Evolutionary conservation across 2,329 filamentous ascomycete species (phyloP).

Genomic region (Rhinocladiella mackenziei): DNA sequence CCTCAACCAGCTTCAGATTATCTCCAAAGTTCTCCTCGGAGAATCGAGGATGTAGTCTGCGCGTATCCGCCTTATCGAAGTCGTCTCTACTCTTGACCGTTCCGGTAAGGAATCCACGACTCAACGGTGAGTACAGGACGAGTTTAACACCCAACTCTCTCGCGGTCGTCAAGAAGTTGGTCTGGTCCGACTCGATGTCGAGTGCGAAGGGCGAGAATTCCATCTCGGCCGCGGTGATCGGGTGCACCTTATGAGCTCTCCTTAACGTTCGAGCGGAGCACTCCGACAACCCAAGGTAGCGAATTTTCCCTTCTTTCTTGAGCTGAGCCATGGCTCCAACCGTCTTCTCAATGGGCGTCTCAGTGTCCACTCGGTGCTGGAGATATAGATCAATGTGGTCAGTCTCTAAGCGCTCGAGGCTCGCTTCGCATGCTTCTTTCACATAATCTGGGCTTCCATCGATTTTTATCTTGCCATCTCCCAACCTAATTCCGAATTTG

Average conservation of each 20-base stretch:
- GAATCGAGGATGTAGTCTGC: constrained; percentile 47
- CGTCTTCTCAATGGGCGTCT: constrained; percentile 39
- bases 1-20: constrained; percentile 48
- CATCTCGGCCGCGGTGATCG: constrained; percentile 52
- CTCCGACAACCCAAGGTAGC: constrained; percentile 51
- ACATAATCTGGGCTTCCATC: constrained; percentile 42
- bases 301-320: constrained; percentile 52
- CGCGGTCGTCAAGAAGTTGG: constrained; percentile 30
- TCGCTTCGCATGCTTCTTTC: constrained; percentile 40
- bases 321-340: constrained; percentile 45
- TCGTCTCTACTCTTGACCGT: constrained; percentile 45
- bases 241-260: constrained; percentile 48
- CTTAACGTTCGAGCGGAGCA: constrained; percentile 48
- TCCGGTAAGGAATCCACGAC: constrained; percentile 53
- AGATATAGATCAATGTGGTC: constrained; percentile 49
- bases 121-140: constrained; percentile 57
- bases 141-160: constrained; percentile 39
- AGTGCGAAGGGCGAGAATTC: constrained; percentile 51
- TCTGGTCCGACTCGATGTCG: constrained; percentile 45
- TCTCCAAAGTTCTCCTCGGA: constrained; percentile 47
- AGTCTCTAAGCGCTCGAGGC: constrained; percentile 41
- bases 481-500: constrained; percentile 43
- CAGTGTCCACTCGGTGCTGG: constrained; percentile 42
- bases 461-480: constrained; percentile 25
- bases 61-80: constrained; percentile 46